A percentile compares a stretch with the other conserved stretches of the same genome.
These are phyloP conservation scores for Ambrosiella cleistominuta DNA, from an alignment of 2,329 filamentous ascomycete species.

Conservation along the genomic window DNA sequence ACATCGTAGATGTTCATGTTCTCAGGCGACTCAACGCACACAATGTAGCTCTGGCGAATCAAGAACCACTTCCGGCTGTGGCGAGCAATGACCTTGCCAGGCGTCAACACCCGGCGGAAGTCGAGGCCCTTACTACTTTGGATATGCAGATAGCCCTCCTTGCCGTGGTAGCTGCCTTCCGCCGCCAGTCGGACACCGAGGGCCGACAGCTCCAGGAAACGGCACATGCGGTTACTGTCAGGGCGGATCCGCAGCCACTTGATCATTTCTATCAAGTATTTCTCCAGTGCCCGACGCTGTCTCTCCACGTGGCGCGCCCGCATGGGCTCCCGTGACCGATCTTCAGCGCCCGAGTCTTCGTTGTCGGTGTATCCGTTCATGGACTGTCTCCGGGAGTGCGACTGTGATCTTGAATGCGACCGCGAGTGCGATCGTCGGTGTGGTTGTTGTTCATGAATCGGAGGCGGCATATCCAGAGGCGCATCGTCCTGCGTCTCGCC, in stretches of 20 bases:
- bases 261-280: constrained; percentile 85
- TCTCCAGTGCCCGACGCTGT: constrained; percentile 71
- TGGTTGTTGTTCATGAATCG: constrained; percentile 8
- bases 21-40: constrained; percentile 94
- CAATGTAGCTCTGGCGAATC: constrained; percentile 92
- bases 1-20: constrained; percentile 99
- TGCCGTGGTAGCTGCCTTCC: constrained; percentile 93
- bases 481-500: constrained; percentile 19
- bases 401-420: not conserved
- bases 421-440: not conserved
- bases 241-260: constrained; percentile 92
- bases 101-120: constrained; percentile 64
- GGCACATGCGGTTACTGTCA: constrained; percentile 88
- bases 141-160: constrained; percentile 87
- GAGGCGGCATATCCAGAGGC: constrained; percentile 18
- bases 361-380: constrained; percentile 23
- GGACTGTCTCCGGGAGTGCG: constrained; percentile 8
- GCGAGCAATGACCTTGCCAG: constrained; percentile 58
- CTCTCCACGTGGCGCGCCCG: constrained; percentile 53
- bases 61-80: constrained; percentile 95
- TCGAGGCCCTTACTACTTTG: constrained; percentile 80
- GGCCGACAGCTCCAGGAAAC: constrained; percentile 87
- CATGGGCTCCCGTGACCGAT: constrained; percentile 21
- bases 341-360: constrained; percentile 26
- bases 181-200: constrained; percentile 84